Evolutionary conservation across 78 protist genomes (phyloP), one percentile per base, ranked within the genome.

Genomic region (Dictyostelium firmibasis): DNA sequence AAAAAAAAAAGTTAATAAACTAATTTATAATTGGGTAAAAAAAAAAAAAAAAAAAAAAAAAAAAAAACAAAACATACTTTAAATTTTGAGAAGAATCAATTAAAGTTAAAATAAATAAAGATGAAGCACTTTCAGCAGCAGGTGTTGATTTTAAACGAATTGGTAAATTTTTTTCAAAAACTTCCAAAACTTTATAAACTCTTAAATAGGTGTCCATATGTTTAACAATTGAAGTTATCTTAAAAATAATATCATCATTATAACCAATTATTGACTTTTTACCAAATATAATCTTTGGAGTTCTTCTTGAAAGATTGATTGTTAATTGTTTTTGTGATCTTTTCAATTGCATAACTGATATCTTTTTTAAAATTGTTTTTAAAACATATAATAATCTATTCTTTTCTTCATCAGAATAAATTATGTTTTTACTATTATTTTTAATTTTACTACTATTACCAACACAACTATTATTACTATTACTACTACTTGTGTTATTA

Each of bases 261-360:
- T 77, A 35, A 27, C 83, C 35, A 4, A 6, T 9, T 2, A 33
- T 9, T 35, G 38, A 25, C 7, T 14, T 23, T 60, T 88, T 88
- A 11, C 93, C 93, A 88, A 88, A 88, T 14, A 88, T 23, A 25
- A 86, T 14, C 27, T 31, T 76, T 77, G 93, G 93, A 38, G 27
- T 88, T 29, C 93, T 81, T 44, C 81, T 50, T 23, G 47, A 50
- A 5, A 79, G 14, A 44, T 79, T 88, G 62, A 88, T 20, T 11
- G 82, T 31, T 31, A 88, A 62, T 43, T 88, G 93, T 88, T 78
- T 88, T 43, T 88, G 93, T 27, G 93, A 77, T 88, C 93, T 53
- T 43, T 79, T 88, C 7, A 88, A 13, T 88, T 88, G 93, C 11
- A 88, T 77, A 16, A 50, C 70, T 20, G 64, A 62, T 14, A 88